Evolutionary conservation across 495 filamentous ascomycete species (phyloP), one percentile per base, ranked within the genome.

Genomic region (Halenospora varia): DNA sequence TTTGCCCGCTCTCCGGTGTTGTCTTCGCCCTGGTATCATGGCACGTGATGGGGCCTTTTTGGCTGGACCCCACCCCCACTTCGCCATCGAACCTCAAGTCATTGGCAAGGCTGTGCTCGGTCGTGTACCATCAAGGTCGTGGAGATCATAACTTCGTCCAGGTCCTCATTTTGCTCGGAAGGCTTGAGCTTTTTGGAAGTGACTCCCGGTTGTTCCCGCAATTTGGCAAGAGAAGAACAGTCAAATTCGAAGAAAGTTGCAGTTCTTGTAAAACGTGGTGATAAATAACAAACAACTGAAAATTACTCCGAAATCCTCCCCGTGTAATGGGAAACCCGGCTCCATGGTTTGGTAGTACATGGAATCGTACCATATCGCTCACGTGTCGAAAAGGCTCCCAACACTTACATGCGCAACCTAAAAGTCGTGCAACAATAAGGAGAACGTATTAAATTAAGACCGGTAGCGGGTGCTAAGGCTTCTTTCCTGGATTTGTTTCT

Each of bases 401-500:
- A 17, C 42, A 45, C 42, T 45, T 45, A 20, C 42, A 45, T 45
- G 42, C 42, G 42, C 24, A 48, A 26, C 50, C 9, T 39, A 41
- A 41, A 49, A 50, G 41, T 55, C 51, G 51, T 58, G 11, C 42
- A 54, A 41, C 45, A 56, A 13, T 44, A 25, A 24, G 26, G 39
- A 40, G 18, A 51, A 17, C n/a, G 18, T n/a, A n/a, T 17, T 51
- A 20, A 41, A 23, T 55, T 44, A 49, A 23, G 57, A 39, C 39
- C 55, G 40, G 52, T 56, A 65, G 22, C 58, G 62, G 23, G 45
- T 44, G 50, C 23, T 55, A 11, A 44, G 26, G n/a, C 48, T 77
- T 50, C 89, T 75, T 55, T 88, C 82, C 59, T 89, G 82, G 62
- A 95, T 90, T 66, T 83, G 75, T 63, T 79, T 81, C 73, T 92